Base-by-base conservation (phyloP, 768 basidiomycete species). In the Coprinopsis sp. region DNA sequence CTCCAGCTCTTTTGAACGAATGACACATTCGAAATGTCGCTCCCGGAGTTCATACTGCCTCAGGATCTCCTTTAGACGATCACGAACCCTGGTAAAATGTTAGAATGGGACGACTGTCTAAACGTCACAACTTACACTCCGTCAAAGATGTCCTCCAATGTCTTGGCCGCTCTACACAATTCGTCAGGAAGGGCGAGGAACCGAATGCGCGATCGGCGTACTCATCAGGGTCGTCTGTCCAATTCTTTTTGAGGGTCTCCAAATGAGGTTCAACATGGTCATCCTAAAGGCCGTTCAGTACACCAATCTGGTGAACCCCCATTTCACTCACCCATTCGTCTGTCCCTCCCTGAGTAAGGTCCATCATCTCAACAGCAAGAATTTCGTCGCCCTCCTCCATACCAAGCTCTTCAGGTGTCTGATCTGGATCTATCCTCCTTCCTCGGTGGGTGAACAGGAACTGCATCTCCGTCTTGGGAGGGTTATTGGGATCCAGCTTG, bases 371-470 rank as follows among this genome's bases (percentile, higher is more conserved):
- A 16, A 92, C 84, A 12, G 91, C 91, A 40, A 91, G 69, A 60
- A 93, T 88, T 65, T 91, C 88, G 61, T 93, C 91, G 4, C 82
- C 82, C 54, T 91, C 87, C 56, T 93, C 90, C 73, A 93, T 86
- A 4, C 85, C 87, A 38, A 82, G 77, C 55, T 92, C 89, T 60
- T 92, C 90, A 19, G 89, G 85, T 8, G 91, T 90, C 61, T 84
- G 82, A 40, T 91, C 87, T 12, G 81, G 73, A 46, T 88, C 85
- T n/a, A 93, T 62, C 40, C 78, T 78, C 54, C 87, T 72, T 21
- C 91, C 91, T 51, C 86, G 81, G 58, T 89, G 84, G 8, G 87
- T 87, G 67, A 92, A 93, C 37, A 93, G 73, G 64, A 92, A 93
- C 63, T 86, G 84, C 73, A 87, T 80, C 33, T 72, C 64, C 24